These are phyloP conservation scores for Trichoderma sp. DNA, from an alignment of 2,329 filamentous ascomycete genomes.

Conservation along the genomic window DNA sequence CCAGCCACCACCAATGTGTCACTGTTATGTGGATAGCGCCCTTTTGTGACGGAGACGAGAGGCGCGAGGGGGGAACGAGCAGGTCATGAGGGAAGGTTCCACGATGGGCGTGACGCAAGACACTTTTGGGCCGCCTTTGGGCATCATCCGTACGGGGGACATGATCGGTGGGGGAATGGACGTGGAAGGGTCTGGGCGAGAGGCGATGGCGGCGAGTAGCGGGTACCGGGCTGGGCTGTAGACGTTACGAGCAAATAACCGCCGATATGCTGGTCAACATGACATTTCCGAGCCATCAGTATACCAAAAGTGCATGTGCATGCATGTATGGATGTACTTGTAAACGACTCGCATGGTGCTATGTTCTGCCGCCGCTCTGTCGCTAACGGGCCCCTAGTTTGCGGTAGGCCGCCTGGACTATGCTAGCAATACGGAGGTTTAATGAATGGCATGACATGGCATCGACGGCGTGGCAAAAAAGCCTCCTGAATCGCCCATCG, in stretches of 20 bases:
- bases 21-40: constrained; percentile 21
- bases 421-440: not conserved
- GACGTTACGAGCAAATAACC: not conserved
- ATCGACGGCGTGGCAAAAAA: constrained; percentile 7
- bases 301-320: not conserved
- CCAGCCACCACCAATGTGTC: constrained; percentile 14
- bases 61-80: not conserved
- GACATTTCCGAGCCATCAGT: not conserved
- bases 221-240: constrained; percentile 11
- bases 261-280: not conserved
- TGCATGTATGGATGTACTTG: no score
- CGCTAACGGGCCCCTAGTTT: not conserved
- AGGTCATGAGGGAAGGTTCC: constrained; percentile 28
- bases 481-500: not conserved
- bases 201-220: constrained; percentile 7
- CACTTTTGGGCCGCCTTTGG: constrained; percentile 17
- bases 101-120: constrained; percentile 28
- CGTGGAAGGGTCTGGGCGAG: not conserved
- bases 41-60: constrained; percentile 16
- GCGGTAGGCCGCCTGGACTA: not conserved
- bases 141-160: constrained; percentile 2
- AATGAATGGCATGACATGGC: constrained; percentile 3
- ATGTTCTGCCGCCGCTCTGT: not conserved
- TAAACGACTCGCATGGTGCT: not conserved
- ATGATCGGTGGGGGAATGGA: constrained; percentile 14